Percentiles rank a stretch among this genome's conserved stretches.
Conservation (phyloP, 352 stramenopile species). For the Globisporangium viniferum region DNA sequence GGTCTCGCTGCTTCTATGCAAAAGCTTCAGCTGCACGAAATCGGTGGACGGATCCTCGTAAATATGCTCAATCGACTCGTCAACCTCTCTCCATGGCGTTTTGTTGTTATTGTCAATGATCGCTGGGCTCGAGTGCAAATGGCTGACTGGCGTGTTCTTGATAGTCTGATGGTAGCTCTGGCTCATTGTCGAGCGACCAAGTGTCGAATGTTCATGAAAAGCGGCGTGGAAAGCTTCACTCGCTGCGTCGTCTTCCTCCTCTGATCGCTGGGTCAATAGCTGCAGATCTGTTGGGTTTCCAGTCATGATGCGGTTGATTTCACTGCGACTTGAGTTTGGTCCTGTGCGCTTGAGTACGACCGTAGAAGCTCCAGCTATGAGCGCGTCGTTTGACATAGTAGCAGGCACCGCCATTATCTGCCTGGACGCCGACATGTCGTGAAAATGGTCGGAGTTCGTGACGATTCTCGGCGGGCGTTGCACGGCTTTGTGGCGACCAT, state of each 20-base stretch:
- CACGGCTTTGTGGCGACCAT: background rate
- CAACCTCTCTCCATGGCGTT: conserved; percentile 32
- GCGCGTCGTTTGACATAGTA: too few species aligned
- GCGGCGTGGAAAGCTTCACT: conserved; percentile 7
- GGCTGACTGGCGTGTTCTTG: background rate
- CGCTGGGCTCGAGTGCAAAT: background rate
- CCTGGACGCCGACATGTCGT: background rate
- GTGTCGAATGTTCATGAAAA: background rate
- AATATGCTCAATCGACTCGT: conserved; percentile 56
- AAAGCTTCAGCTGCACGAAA: conserved; percentile 38
- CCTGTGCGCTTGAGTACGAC: background rate
- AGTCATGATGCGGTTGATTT: background rate
- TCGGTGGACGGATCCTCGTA: conserved; percentile 56
- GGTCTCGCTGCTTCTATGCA: conserved; percentile 24
- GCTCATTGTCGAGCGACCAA: background rate
- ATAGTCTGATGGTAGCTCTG: background rate
- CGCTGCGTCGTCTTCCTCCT: background rate
- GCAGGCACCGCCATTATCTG: background rate
- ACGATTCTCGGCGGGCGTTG: background rate
- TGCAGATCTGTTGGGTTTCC: background rate
- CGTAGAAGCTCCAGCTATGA: background rate
- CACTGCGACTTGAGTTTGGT: background rate
- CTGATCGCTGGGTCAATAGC: conserved; percentile 5
- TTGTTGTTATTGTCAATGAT: background rate
- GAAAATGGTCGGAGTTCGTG: background rate